Base-by-base conservation (phyloP, 345 rosid genomes). In the Populus pruinosa region DNA sequence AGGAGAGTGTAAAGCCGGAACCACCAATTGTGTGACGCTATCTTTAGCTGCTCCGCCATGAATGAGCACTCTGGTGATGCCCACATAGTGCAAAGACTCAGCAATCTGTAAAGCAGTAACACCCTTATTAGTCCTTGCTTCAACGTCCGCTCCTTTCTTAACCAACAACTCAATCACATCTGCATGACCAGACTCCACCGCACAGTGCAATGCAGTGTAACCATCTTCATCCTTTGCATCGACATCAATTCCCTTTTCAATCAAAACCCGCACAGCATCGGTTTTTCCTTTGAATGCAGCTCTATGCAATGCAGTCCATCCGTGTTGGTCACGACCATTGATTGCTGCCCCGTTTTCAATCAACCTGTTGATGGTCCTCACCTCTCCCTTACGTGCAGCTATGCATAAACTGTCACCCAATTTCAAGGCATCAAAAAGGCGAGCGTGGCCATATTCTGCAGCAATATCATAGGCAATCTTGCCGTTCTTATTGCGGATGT, bases 301-400 rank as follows among this genome's bases (percentile, higher is more conserved):
- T 64, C 94, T 83, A 41, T 91, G 94, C 69, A 91, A 79, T 0
- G 92, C 91, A 0, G 91, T 91, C 94, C 92, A 91, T 27, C 94
- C 92, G 39, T 89, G 85, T 61, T 86, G 91, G 73, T 91, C 91
- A 14, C 80, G 75, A 3, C 90, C 89, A 10, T 86, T 86, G 56
- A 89, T 82, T 1, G 77, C 69, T 0, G 91, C 94, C 16, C 94
- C 94, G 38, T 76, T 78, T 75, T 89, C 88, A 4, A 88, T 75
- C 73, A 88, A 61, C 71, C 79, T 78, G 21, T 74, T 77, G 31
- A 91, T 74, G 3, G 73, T 63, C 63, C 86, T 82, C 50, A 65
- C 73, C 47, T 89, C 91, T 7, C 94, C 94, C 75, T 87, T 88
- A 27, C 92, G 66, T 7, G 92, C 87, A 0, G 91, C 91, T 0